Evolutionary conservation across 2,329 filamentous ascomycete species (phyloP), one percentile per base, ranked within the genome.

Genomic region (Cordyceps farinosa): DNA sequence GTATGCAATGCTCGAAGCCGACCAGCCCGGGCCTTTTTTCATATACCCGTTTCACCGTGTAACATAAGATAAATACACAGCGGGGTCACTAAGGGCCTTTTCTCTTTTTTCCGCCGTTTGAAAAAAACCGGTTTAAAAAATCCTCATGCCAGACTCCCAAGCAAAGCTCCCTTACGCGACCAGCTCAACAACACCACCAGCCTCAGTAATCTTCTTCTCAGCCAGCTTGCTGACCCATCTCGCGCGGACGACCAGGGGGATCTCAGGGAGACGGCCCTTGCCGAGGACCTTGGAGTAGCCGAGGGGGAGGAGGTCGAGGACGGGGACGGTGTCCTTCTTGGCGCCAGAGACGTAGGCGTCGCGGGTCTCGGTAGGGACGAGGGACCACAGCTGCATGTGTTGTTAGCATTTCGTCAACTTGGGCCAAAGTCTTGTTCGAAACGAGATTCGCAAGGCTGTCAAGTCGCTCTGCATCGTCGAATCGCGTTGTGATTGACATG

Each of bases 241-340:
- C 73, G 95, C 94, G 78, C 91, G 91, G 71, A 99, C 93, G 75
- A 99, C 91, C 75, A 99, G 81, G 72, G 95, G 95, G 75, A 98
- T 87, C 77, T 94, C 85, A 76, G 95, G 94, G 75, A 98, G 85
- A 77, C 94, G 89, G 81, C 95, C 95, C 89, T 99, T 99, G 80
- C 95, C 96, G 78, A 99, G 90, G 72, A 99, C 88, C 86, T 99
- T 99, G 78, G 92, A 91, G 89, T 98, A 99, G 74, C 96, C 95
- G 80, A 97, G 90, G 74, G 92, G 86, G 69, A 98, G 90, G 80
- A 99, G 91, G 84, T 99, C 94, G 84, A 99, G 89, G 77, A 99
- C 95, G 78, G 95, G 95, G 69, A 94, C 92, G 79, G 91, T 96
- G 81, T 97, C 92, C 79, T 87, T 88, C 83, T 92, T 91, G 71